Conservation (phyloP, 2,329 filamentous ascomycete genomes). For the Claviceps pusilla region DNA sequence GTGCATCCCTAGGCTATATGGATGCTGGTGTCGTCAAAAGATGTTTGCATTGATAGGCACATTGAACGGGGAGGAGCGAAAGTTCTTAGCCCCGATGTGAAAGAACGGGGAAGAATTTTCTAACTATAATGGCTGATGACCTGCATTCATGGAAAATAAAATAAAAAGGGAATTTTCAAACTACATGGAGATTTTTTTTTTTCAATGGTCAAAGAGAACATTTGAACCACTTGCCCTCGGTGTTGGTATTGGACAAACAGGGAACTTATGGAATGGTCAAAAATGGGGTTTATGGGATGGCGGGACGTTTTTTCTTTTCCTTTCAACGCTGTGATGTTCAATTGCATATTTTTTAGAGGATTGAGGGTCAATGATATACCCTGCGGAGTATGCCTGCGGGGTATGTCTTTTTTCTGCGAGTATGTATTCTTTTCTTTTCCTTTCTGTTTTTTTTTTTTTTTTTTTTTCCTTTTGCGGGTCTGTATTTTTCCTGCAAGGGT, state of each 20-base stretch:
- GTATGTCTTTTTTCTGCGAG: background rate
- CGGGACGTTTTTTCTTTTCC: background rate
- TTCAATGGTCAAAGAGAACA: background rate
- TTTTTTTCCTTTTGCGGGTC: background rate
- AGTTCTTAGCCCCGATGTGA: background rate
- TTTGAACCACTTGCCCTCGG: background rate
- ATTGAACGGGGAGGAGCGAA: too few relatives aligned
- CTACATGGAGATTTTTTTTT: background rate
- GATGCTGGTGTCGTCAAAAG: too few relatives aligned
- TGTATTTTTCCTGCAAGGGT: background rate
- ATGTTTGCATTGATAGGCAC: too few relatives aligned
- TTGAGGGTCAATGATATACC: background rate
- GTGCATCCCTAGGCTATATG: slow-evolving; percentile 14
- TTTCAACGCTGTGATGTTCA: background rate
- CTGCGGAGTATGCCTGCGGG: too few relatives aligned
- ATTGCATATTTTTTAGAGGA: background rate
- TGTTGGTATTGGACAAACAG: background rate
- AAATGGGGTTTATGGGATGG: background rate
- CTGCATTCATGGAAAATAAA: background rate
- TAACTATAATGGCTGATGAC: background rate
- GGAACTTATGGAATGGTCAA: background rate
- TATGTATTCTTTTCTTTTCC: background rate
- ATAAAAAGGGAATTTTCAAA: background rate
- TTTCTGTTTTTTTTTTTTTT: background rate
- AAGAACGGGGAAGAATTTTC: background rate